Base-by-base conservation (phyloP, 2,329 filamentous ascomycete species). In the Karstenula rhodostoma region DNA sequence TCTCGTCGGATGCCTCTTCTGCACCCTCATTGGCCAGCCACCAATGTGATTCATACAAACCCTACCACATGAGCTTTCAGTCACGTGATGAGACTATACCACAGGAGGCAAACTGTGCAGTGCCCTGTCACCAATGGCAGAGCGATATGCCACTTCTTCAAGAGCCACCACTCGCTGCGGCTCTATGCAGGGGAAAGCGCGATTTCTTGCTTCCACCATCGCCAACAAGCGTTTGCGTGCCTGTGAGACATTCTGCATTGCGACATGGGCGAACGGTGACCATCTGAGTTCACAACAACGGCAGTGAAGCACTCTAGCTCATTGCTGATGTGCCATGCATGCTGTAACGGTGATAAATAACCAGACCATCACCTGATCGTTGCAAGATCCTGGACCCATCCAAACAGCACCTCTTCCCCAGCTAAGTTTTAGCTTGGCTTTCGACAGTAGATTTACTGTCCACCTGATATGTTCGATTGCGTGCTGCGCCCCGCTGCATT, bases 71-170 rank as follows among this genome's bases (percentile, higher is more conserved):
- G 53, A 56, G 46, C 48, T 63, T 63, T 65, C 43, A 49, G 64
- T 76, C 73, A 77, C 64, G 71, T 73, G 67, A 77, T 50, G 40
- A 25, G 19, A 48, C 68, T 61, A 70, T 70, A 55, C 72, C 64
- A 35, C 4, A 68, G 56, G 56, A 53, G 57, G 65, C 57, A 61
- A 56, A 50, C 61, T 58, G 23, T 51, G 57, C 62, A 63, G 46
- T 42, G 15, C 12, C 17, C 5, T n/a, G 37, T 58, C 62, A 54
- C 74, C 73, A 77, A 76, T 77, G 48, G 67, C 55, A 57, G 57
- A 25, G 27, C 29, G 25, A 57, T 61, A 53, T 17, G n/a, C 50
- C 47, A 40, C 17, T n/a, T 29, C 51, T 68, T n/a, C 35, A 43
- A 50, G 63, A 60, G 46, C 58, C 61, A 66, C 67, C 60, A 71